Conservation (phyloP, 2,329 filamentous ascomycete genomes). For the Aspergillus sp. region DNA sequence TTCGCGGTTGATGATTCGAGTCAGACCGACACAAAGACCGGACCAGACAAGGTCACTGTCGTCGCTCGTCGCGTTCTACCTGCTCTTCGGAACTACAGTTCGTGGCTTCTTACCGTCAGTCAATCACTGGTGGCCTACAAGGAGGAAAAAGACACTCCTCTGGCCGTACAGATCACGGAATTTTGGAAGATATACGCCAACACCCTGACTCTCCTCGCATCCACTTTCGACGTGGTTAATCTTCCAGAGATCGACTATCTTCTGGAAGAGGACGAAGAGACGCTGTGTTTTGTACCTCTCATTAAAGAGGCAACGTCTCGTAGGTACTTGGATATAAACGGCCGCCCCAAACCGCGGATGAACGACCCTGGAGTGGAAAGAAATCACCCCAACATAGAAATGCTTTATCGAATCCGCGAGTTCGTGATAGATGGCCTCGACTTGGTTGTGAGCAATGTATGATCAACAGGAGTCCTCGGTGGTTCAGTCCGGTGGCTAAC, state of each 20-base stretch:
- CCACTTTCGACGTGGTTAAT: slow-evolving; percentile 57
- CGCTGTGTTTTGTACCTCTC: slow-evolving; percentile 64
- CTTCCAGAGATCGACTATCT: slow-evolving; percentile 61
- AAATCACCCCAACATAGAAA: slow-evolving; percentile 61
- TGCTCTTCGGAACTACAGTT: slow-evolving; percentile 65
- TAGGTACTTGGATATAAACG: slow-evolving; percentile 51
- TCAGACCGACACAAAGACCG: slow-evolving; percentile 36
- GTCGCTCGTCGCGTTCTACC: slow-evolving; percentile 63
- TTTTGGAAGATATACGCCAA: slow-evolving; percentile 67
- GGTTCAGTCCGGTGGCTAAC: slow-evolving; percentile 14
- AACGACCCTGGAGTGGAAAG: slow-evolving; percentile 52
- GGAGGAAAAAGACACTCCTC: slow-evolving; percentile 49
- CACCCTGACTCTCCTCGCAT: slow-evolving; percentile 58
- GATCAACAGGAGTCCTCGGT: slow-evolving; percentile 12
- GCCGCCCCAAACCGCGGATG: slow-evolving; percentile 51
- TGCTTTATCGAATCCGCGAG: slow-evolving; percentile 64
- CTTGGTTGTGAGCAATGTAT: slow-evolving; percentile 52
- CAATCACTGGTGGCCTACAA: slow-evolving; percentile 53
- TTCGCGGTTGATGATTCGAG: slow-evolving; percentile 51
- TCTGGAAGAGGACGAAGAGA: slow-evolving; percentile 67
- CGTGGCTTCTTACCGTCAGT: slow-evolving; percentile 62
- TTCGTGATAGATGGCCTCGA: slow-evolving; percentile 62
- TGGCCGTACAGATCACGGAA: slow-evolving; percentile 59
- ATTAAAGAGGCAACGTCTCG: slow-evolving; percentile 49
- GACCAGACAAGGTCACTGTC: slow-evolving; percentile 54